Conservation (phyloP, 1,139 yeast species). For the Scheffersomyces illinoinensis region DNA sequence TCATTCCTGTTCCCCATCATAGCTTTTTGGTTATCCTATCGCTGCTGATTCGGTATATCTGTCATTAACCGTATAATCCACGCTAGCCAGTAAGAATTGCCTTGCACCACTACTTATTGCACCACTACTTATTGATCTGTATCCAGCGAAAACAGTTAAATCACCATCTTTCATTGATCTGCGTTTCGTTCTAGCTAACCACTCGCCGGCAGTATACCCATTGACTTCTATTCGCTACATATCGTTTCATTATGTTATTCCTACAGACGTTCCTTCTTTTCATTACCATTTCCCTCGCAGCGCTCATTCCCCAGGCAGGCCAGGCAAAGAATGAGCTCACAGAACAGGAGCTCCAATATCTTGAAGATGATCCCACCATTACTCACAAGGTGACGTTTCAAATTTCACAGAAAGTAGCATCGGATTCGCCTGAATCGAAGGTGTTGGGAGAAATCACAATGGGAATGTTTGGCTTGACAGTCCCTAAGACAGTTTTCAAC, state of each 20-base stretch:
- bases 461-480: slow-evolving; percentile 24
- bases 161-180: too few species aligned
- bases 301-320: neutral
- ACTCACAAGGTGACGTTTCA: slow-evolving; percentile 15
- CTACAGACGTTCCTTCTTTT: neutral
- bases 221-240: neutral
- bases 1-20: neutral
- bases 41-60: neutral
- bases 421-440: neutral
- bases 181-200: too few species aligned
- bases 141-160: too few species aligned
- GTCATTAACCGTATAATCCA: neutral
- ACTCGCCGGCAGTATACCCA: neutral
- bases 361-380: slow-evolving; percentile 13
- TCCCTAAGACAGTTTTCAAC: slow-evolving; percentile 41
- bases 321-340: slow-evolving; percentile 2
- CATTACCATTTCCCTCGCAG: neutral
- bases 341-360: slow-evolving; percentile 9
- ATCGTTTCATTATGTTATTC: neutral
- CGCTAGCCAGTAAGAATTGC: neutral
- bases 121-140: too few species aligned
- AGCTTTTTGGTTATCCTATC: neutral
- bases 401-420: slow-evolving; percentile 6
- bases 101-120: neutral
- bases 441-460: slow-evolving; percentile 18